Evolutionary conservation across 202 grass and related monocot genomes (phyloP), one percentile per base, ranked within the genome.

Genomic region (Elaeis oleifera): DNA sequence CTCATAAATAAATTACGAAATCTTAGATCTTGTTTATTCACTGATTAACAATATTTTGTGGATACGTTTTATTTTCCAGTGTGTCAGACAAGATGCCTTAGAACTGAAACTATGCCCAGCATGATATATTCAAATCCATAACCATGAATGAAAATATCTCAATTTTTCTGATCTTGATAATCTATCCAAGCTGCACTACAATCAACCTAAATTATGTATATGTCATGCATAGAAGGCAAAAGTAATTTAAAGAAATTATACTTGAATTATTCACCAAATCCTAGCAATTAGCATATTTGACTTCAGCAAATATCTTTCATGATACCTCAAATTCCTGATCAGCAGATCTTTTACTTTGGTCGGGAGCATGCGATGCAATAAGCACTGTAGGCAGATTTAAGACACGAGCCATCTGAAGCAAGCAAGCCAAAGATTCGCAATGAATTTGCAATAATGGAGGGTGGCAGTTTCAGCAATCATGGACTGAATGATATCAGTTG

Each of bases 341-440:
- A 31, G 63, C 48, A 53, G 83, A 81, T 69, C 68, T 81, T 66
- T 75, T 80, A 61, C 75, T 48, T 67, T 63, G 83, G 24, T 67
- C 59, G 22, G 80, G 74, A 39, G 68, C 70, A 54, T 71, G 63
- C 51, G 90, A 77, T 26, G 77, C 63, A 23, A 73, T 67, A 76
- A 88, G 80, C 74, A 84, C 80, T 9, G 72, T 82, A 8, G 86
- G 71, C 65, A 90, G 56, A 69, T 87, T 87, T 61, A 87, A 70
- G 54, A 95, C 72, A 0, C 62, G 75, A 11, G 78, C 80, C 69
- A 95, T 90, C 90, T 84, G 86, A 58, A 90, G 49, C 75, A 95
- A 87, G 61, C 86, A 95, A 49, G 82, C 44, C 75, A 95, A 63
- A 65, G 83, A 61, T 64, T 95, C 90, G 53, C 72, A 75, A 53